Evolutionary conservation across 179 eudicot species (phyloP).

Genomic region (Spinacia oleracea): DNA sequence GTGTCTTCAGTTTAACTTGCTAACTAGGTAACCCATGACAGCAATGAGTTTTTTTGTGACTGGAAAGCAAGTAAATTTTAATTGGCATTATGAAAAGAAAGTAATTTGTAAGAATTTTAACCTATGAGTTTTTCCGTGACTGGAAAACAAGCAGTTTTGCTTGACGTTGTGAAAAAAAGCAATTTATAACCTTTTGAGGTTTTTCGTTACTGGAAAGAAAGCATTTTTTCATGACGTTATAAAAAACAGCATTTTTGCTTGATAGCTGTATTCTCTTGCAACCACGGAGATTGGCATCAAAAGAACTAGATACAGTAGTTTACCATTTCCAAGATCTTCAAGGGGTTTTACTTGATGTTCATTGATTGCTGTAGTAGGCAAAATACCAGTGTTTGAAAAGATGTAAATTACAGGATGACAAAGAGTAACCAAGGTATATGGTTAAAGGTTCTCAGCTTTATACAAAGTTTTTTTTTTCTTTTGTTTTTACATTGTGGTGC

Average conservation of each 20-base stretch:
- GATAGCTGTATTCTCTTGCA: neutral
- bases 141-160: no score
- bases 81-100: no score
- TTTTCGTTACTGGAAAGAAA: no score
- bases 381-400: neutral
- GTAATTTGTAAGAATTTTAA: no score
- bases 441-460: neutral
- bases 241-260: no score
- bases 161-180: no score
- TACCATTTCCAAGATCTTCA: neutral
- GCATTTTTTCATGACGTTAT: no score
- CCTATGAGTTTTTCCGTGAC: no score
- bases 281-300: neutral
- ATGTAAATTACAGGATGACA: neutral
- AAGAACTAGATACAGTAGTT: neutral
- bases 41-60: neutral
- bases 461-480: no score
- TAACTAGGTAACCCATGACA: neutral
- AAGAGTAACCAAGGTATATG: neutral
- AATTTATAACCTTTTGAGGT: no score
- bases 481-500: neutral
- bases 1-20: neutral
- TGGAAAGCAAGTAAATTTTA: no score
- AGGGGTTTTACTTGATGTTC: neutral
- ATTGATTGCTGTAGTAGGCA: neutral